These are phyloP conservation scores for Acer campestre DNA, from an alignment of 345 rosid species.

Conservation along the genomic window DNA sequence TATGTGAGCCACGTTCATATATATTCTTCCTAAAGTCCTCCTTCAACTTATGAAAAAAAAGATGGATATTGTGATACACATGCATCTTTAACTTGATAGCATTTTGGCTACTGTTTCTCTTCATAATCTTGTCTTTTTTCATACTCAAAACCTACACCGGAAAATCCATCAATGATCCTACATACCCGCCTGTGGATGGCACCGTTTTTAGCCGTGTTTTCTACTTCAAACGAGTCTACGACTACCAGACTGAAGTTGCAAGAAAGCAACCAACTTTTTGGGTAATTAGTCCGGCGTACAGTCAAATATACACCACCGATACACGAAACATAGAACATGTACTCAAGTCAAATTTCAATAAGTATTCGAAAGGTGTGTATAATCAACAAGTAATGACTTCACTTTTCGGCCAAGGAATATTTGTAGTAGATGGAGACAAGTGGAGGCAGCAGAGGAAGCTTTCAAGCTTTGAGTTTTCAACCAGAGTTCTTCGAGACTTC, in stretches of 20 bases:
- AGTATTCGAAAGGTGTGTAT: slow-evolving; percentile 49
- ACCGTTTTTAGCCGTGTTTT: slow-evolving; percentile 45
- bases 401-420: slow-evolving; percentile 78
- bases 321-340: slow-evolving; percentile 65
- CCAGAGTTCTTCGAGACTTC: slow-evolving; percentile 67
- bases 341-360: slow-evolving; percentile 50
- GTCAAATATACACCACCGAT: slow-evolving; percentile 56
- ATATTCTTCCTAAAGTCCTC: too few relatives aligned
- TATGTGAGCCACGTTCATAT: too few relatives aligned
- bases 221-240: slow-evolving; percentile 50
- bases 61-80: slow-evolving; percentile 34
- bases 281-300: slow-evolving; percentile 45
- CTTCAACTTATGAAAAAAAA: neutral
- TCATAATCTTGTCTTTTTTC: slow-evolving; percentile 22
- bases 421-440: slow-evolving; percentile 70
- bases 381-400: slow-evolving; percentile 32
- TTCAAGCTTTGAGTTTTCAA: slow-evolving; percentile 72
- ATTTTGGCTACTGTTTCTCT: slow-evolving; percentile 24
- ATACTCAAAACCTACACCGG: slow-evolving; percentile 38
- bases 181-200: slow-evolving; percentile 59
- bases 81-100: slow-evolving; percentile 27
- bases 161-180: slow-evolving; percentile 47
- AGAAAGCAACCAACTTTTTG: slow-evolving; percentile 47
- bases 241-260: slow-evolving; percentile 53
- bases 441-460: slow-evolving; percentile 89